Evolutionary conservation across 2,329 filamentous ascomycete species (phyloP).

Genomic region (Exserohilum turcica): DNA sequence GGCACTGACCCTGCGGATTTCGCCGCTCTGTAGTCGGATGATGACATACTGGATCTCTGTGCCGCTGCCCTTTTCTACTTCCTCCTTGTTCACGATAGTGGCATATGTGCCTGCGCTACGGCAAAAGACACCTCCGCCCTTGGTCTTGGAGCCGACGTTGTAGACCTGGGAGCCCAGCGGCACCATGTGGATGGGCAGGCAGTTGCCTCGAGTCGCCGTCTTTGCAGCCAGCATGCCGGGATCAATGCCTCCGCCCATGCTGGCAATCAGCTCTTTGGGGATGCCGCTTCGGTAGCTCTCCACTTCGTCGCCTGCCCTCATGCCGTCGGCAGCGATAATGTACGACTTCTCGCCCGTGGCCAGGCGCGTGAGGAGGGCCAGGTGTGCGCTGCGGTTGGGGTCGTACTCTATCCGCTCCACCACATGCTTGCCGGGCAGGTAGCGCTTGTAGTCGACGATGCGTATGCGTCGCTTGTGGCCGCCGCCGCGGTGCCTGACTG

Average conservation of each 20-base stretch:
- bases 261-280: constrained; percentile 80
- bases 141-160: constrained; percentile 78
- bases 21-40: constrained; percentile 87
- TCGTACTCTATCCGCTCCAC: constrained; percentile 98
- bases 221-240: constrained; percentile 94
- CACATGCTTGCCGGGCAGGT: constrained; percentile 76
- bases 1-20: constrained; percentile 85
- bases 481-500: constrained; percentile 88
- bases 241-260: constrained; percentile 92
- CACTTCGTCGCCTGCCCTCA: constrained; percentile 87
- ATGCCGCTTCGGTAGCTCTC: constrained; percentile 93
- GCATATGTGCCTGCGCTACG: constrained; percentile 93
- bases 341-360: constrained; percentile 80
- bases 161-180: constrained; percentile 92
- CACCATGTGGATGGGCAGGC: constrained; percentile 92
- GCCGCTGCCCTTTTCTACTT: constrained; percentile 61
- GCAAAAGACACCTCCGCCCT: constrained; percentile 84
- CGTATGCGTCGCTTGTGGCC: constrained; percentile 91
- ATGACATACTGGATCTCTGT: constrained; percentile 79
- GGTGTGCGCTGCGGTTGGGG: constrained; percentile 88
- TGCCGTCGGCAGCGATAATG: constrained; percentile 92
- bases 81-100: constrained; percentile 86
- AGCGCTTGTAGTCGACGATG: constrained; percentile 85
- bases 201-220: constrained; percentile 94
- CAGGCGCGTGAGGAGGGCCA: constrained; percentile 80